These are phyloP conservation scores for Lyophyllum shimeji DNA, from an alignment of 768 basidiomycete species.

Conservation along the genomic window DNA sequence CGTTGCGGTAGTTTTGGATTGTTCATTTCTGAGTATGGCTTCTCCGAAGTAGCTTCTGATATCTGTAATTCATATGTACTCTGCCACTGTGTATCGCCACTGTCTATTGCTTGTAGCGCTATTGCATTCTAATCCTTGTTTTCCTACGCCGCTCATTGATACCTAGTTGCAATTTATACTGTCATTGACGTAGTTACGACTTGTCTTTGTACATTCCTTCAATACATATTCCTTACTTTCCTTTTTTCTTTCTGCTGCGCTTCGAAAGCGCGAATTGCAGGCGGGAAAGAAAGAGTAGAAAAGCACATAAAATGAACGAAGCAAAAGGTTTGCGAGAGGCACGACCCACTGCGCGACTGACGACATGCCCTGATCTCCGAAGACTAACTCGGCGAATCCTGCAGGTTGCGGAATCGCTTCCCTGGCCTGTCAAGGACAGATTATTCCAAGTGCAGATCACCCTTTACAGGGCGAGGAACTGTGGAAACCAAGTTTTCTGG, in stretches of 20 bases:
- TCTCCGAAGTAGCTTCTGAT: too few relatives aligned
- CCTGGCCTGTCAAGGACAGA: slow-evolving; percentile 81
- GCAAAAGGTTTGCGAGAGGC: slow-evolving; percentile 78
- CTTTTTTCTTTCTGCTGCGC: too few relatives aligned
- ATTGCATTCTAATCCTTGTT: too few relatives aligned
- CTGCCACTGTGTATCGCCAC: too few relatives aligned
- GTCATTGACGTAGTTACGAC: too few relatives aligned
- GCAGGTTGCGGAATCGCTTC: slow-evolving; percentile 92
- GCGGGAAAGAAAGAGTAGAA: background rate
- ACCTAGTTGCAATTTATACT: too few relatives aligned
- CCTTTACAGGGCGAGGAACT: slow-evolving; percentile 63
- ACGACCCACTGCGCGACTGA: slow-evolving; percentile 82
- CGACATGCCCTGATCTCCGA: slow-evolving; percentile 84
- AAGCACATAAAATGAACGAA: background rate
- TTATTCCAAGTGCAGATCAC: slow-evolving; percentile 77
- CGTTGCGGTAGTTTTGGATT: background rate
- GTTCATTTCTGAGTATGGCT: background rate
- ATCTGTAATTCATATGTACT: too few relatives aligned
- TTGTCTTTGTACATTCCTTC: too few relatives aligned
- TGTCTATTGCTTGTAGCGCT: too few relatives aligned
- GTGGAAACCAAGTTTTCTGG: slow-evolving; percentile 92
- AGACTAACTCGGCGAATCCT: slow-evolving; percentile 89
- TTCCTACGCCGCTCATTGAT: too few relatives aligned
- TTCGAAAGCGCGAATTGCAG: too few relatives aligned
- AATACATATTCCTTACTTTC: too few relatives aligned